phyloP scores from a whole-genome alignment of 2,329 filamentous ascomycete species.

The Stagonosporopsis vannaccii region DNA sequence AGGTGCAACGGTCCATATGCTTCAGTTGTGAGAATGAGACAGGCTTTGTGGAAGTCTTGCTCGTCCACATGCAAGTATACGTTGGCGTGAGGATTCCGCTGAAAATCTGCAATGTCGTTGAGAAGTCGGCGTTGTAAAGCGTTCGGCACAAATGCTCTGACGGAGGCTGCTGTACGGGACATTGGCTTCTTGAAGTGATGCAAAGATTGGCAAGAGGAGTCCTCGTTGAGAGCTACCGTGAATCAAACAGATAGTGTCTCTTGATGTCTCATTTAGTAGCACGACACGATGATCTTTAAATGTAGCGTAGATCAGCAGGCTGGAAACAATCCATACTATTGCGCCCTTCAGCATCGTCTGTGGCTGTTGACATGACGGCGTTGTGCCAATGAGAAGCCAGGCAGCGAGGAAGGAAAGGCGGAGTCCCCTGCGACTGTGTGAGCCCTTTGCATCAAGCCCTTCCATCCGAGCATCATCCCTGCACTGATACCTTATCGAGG shows the following conservation, averaged over 20 bases:
- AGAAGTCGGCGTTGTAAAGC: conserved; percentile 33
- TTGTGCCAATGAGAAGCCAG: neutral
- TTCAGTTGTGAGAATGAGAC: conserved; percentile 55
- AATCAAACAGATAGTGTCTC: conserved; percentile 2
- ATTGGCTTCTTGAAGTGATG: too few species aligned
- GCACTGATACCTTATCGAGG: neutral
- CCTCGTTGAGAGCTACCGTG: neutral
- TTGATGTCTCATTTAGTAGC: neutral
- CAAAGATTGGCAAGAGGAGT: neutral
- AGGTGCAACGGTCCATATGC: conserved; percentile 54
- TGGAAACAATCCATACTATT: neutral
- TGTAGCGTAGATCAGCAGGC: neutral
- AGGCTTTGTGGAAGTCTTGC: conserved; percentile 48
- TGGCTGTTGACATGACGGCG: neutral
- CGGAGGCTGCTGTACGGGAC: neutral
- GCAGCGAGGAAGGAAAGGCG: conserved; percentile 1
- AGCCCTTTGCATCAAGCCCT: neutral
- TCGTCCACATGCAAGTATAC: conserved; percentile 53
- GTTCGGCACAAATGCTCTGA: neutral
- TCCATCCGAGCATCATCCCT: neutral
- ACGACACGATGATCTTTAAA: neutral
- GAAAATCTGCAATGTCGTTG: conserved; percentile 57
- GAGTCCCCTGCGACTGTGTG: neutral
- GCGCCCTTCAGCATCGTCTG: neutral
- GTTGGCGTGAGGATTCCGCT: conserved; percentile 57